Evolutionary conservation across 345 rosid genomes (phyloP), one percentile per base, ranked within the genome.

Genomic region (Chamaenerion angustifolium): DNA sequence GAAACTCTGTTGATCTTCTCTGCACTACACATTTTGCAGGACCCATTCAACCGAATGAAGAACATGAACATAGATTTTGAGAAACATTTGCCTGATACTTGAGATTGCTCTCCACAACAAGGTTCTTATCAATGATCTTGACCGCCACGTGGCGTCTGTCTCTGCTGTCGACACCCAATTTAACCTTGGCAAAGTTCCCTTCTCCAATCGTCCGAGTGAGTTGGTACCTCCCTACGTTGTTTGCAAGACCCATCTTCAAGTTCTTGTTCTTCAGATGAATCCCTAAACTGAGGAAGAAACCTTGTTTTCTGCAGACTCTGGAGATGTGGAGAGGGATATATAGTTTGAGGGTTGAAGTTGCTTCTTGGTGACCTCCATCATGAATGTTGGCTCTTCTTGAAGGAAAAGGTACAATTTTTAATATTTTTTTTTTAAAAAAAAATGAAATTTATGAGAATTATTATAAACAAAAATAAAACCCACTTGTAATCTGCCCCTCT

Each of bases 141-240:
- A 89, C 64, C 1, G 95, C 95, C n/a, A 81, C 83, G 19, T 70
- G 43, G 1, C 49, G 70, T 21, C 78, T 78, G 37, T 56, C 73
- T 15, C 76, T 63, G 65, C 71, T 71, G 61, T 89, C 84, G 11
- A 81, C 67, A 11, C 81, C 95, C 8, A 86, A 74, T 69, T 85
- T 89, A 37, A 89, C 97, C 72, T 89, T 89, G 8, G 97, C 94
- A 45, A 83, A 89, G 52, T 73, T 79, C 51, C 95, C 97, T 59
- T 83, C 94, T 41, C 95, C 97, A 11, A 89, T 81, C 4, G 86
- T 83, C 45, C 87, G 64, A 11, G 85, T 64, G 11, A 89, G 71
- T 62, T 64, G 73, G 42, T 85, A 89, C 73, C 77, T 85, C 0
- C 95, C 97, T 4, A 86, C 67, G 52, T 68, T 72, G 61, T 63